Percentiles rank a stretch among this genome's conserved stretches.
Conservation (phyloP, 2,329 filamentous ascomycete genomes). For the Fusarium sp. region DNA sequence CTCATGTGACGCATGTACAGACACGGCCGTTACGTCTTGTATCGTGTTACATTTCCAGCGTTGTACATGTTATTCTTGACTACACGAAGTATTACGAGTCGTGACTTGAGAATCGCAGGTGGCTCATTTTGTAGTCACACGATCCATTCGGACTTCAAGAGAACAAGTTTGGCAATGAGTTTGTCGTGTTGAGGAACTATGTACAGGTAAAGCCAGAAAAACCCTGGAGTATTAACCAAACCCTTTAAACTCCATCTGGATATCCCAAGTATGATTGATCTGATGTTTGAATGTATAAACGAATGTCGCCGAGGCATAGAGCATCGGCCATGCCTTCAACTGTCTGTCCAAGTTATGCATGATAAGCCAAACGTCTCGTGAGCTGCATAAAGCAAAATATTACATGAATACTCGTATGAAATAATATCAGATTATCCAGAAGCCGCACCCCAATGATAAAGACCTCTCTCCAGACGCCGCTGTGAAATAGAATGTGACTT, state of each 20-base stretch:
- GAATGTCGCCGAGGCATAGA: slow-evolving; percentile 1
- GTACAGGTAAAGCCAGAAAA: slow-evolving; percentile 30
- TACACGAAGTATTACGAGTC: background rate
- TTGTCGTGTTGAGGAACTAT: slow-evolving; percentile 39
- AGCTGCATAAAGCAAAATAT: slow-evolving; percentile 21
- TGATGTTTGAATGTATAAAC: slow-evolving; percentile 9
- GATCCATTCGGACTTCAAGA: background rate
- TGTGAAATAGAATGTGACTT: slow-evolving; percentile 26
- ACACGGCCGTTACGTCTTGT: background rate
- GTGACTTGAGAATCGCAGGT: background rate
- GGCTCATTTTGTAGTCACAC: background rate
- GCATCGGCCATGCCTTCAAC: background rate
- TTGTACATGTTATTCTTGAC: background rate
- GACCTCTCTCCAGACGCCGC: slow-evolving; percentile 41
- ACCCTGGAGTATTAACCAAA: slow-evolving; percentile 17
- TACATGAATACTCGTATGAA: slow-evolving; percentile 23
- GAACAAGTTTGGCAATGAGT: slow-evolving; percentile 12
- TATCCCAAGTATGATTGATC: background rate
- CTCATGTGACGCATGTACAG: background rate
- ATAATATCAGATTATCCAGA: slow-evolving; percentile 32
- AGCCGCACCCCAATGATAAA: slow-evolving; percentile 34
- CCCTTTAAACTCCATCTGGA: slow-evolving; percentile 16
- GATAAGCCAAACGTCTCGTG: slow-evolving; percentile 36
- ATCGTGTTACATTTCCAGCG: background rate
- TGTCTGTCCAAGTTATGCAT: slow-evolving; percentile 18